Conservation (phyloP, 140 eudicot genomes). For the Bidens hawaiensis region DNA sequence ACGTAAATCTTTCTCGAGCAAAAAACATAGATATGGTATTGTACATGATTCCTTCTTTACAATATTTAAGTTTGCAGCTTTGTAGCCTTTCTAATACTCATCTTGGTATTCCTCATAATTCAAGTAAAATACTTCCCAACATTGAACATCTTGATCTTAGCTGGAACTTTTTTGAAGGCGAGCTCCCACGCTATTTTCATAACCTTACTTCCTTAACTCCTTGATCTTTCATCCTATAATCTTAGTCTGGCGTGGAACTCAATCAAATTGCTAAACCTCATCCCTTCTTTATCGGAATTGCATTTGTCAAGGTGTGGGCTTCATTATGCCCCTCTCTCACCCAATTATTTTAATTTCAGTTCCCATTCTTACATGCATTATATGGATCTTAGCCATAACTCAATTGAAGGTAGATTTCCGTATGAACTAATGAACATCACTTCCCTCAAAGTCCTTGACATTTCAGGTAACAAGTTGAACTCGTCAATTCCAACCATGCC, state of each 20-base stretch:
- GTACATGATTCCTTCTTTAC: no score
- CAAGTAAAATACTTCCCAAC: not conserved
- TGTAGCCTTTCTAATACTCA: not conserved
- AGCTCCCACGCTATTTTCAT: no score
- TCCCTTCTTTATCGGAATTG: slow-evolving; percentile 5
- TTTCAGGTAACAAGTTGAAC: not conserved
- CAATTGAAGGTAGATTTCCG: not conserved
- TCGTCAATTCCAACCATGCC: not conserved
- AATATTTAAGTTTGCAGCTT: not conserved
- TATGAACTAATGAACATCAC: not conserved
- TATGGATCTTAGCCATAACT: not conserved
- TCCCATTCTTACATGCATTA: not conserved
- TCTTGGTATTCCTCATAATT: not conserved
- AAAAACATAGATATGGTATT: not conserved
- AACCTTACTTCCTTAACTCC: not conserved
- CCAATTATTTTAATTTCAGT: not conserved
- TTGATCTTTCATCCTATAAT: not conserved
- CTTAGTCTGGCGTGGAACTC: not conserved
- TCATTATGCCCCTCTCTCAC: not conserved
- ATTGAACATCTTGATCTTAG: not conserved
- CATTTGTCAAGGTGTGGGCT: not conserved
- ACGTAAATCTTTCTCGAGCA: not conserved
- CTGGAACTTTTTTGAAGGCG: no score
- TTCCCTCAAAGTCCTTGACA: slow-evolving; percentile 1
- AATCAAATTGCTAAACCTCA: not conserved